phyloP scores from a whole-genome alignment of 2,329 filamentous ascomycete genomes.

The Zasmidium citrigriseum region DNA sequence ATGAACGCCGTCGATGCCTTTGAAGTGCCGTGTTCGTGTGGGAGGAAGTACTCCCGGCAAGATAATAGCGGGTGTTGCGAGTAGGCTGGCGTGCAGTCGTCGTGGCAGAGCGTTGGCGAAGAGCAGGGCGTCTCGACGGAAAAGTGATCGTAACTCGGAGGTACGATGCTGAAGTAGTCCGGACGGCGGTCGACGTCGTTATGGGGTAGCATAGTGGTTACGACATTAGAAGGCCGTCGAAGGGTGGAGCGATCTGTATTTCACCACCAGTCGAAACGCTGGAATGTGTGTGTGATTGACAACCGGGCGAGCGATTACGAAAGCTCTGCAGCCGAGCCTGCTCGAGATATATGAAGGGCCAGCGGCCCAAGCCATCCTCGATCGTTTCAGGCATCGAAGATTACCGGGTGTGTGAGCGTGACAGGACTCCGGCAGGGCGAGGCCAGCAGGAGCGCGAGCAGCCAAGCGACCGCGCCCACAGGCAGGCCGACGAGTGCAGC shows the following conservation, averaged over 20 bases:
- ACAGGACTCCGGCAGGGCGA: not conserved
- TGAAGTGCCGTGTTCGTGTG: not conserved
- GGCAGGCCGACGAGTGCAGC: no score
- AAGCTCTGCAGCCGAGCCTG: conserved; percentile 2
- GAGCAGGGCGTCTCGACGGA: conserved; percentile 20
- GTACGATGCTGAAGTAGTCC: conserved; percentile 22
- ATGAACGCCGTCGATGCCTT: conserved; percentile 31
- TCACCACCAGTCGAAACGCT: conserved; percentile 8
- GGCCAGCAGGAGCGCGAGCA: not conserved
- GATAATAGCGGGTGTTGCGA: conserved; percentile 27
- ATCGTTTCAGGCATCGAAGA: conserved; percentile 14
- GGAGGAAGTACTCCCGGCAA: conserved; percentile 8
- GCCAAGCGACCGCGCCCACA: not conserved
- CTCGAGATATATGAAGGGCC: conserved; percentile 12
- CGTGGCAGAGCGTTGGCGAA: conserved; percentile 15
- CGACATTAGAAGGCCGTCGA: not conserved
- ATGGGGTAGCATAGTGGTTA: conserved; percentile 7
- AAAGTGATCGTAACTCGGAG: conserved; percentile 16
- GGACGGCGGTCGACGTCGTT: conserved; percentile 5
- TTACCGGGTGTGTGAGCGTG: not conserved
- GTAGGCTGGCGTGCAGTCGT: conserved; percentile 8
- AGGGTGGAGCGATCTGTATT: not conserved
- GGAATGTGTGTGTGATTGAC: conserved; percentile 15
- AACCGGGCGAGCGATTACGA: conserved; percentile 9
- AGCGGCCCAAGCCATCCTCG: conserved; percentile 8